Evolutionary conservation across 768 basidiomycete genomes (phyloP), one percentile per base, ranked within the genome.

Genomic region (Suillus lakei): DNA sequence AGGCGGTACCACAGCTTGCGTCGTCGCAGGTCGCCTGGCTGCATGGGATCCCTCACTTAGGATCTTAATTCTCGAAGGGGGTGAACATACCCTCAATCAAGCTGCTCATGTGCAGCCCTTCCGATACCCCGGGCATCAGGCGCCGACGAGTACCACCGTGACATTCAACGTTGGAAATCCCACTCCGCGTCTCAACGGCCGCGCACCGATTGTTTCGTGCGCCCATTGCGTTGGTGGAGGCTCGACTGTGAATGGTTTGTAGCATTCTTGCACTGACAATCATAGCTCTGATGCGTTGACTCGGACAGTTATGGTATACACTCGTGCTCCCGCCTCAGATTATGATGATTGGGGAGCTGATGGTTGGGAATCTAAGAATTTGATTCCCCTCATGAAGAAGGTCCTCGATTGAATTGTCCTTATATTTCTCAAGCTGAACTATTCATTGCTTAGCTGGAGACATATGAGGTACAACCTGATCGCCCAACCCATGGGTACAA

Each of bases 261-360:
- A n/a, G n/a, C 28, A 26, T 16, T 41, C 39, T 43, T n/a, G 28
- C 18, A 18, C 8, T 6, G n/a, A 21, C 10, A 2, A 60, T 2
- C n/a, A 60, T 6, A n/a, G 7, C 36, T 41, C 36, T 58, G 12
- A 54, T 63, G 18, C 12, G 23, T 46, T 18, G 13, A 41, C 9
- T 51, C 5, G 51, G 9, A 18, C 28, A 72, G 72, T 69, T n/a
- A 70, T 71, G 65, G 61, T 56, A 38, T 66, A 73, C 5, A 71
- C 64, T 10, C 70, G 75, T 2, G 68, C 71, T 1, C 65, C 76
- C 16, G 71, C 71, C 8, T 72, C 72, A 18, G 74, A 76, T 48
- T 76, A 67, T 41, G 74, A 76, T 38, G 75, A 69, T 21, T 76
- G 75, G 75, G 66, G 67, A 7, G 74, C 71, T 16, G 23, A 63